These are phyloP conservation scores for Lathyrus aphaca DNA, from an alignment of 306 rosid species.

Conservation along the genomic window DNA sequence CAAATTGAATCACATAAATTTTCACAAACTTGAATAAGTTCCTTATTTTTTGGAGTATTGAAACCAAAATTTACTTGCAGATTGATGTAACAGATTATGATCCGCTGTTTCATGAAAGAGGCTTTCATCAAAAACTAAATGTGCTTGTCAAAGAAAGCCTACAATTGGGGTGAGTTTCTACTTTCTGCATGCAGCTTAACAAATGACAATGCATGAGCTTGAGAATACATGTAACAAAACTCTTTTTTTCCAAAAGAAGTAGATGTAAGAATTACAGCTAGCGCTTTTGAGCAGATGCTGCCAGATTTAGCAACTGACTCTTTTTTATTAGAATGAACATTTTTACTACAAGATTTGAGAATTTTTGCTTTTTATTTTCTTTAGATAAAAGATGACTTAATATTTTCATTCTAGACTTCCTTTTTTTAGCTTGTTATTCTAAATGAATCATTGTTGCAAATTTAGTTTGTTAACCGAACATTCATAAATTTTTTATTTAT, in stretches of 20 bases:
- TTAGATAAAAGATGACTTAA: slow-evolving; percentile 21
- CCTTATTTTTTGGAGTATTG: slow-evolving; percentile 32
- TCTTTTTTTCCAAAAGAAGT: neutral
- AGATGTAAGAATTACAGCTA: slow-evolving; percentile 11
- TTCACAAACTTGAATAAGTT: slow-evolving; percentile 23
- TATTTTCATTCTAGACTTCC: slow-evolving; percentile 15
- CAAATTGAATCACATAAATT: slow-evolving; percentile 32
- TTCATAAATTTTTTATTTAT: slow-evolving; percentile 20
- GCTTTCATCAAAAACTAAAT: slow-evolving; percentile 73
- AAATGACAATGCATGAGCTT: slow-evolving; percentile 29
- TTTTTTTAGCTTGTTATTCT: slow-evolving; percentile 28
- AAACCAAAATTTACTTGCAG: slow-evolving; percentile 54
- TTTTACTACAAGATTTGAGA: slow-evolving; percentile 19
- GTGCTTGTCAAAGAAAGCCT: slow-evolving; percentile 69
- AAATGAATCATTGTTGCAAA: slow-evolving; percentile 24
- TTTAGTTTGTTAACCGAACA: slow-evolving; percentile 26
- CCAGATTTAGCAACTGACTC: slow-evolving; percentile 8
- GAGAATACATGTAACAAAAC: slow-evolving; percentile 17
- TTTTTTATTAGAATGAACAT: slow-evolving; percentile 11
- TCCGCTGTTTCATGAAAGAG: slow-evolving; percentile 78
- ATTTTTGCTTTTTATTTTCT: slow-evolving; percentile 25
- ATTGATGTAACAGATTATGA: slow-evolving; percentile 62
- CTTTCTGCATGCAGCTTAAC: slow-evolving; percentile 42
- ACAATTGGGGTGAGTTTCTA: slow-evolving; percentile 54
- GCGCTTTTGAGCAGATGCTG: slow-evolving; percentile 21